Percentiles rank a stretch among this genome's conserved stretches.
Evolutionary conservation across 352 stramenopile genomes (phyloP).

Genomic region (Globisporangium abappressorium): DNA sequence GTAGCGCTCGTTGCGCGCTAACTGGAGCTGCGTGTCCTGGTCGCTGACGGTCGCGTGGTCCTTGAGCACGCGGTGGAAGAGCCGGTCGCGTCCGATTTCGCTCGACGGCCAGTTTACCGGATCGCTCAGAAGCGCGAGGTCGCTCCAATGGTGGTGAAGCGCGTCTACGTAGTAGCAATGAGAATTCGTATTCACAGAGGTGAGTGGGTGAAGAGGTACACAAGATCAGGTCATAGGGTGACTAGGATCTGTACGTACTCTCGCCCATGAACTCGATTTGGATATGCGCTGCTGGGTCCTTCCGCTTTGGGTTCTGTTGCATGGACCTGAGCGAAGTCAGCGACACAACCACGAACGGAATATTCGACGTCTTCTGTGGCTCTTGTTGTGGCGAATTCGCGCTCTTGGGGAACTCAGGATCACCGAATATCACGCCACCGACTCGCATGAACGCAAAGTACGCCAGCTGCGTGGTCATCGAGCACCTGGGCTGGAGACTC

Average conservation of each 20-base stretch:
- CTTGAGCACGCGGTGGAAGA: conserved; percentile 77
- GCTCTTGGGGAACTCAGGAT: conserved; percentile 25
- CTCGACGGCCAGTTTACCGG: conserved; percentile 51
- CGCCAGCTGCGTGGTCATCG: conserved; percentile 35
- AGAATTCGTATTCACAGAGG: no score
- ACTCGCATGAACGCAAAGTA: conserved; percentile 36
- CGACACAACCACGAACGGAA: conserved; percentile 52
- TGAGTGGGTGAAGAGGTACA: no score
- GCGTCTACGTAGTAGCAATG: conserved; percentile 29
- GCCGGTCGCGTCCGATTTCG: conserved; percentile 36
- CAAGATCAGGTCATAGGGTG: no score
- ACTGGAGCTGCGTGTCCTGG: conserved; percentile 37
- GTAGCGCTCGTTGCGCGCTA: conserved; percentile 48
- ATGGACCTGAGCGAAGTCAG: conserved; percentile 2
- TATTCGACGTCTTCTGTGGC: conserved; percentile 21
- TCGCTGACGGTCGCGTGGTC: conserved; percentile 45
- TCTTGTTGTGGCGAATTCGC: conserved; percentile 11
- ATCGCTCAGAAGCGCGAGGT: conserved; percentile 47
- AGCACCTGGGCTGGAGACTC: conserved; percentile 32
- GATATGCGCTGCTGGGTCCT: conserved; percentile 30
- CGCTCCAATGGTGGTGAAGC: conserved; percentile 58
- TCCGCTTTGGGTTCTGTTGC: conserved; percentile 4
- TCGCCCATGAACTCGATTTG: conserved; percentile 62
- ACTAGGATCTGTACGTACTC: conserved; percentile 33
- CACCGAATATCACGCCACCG: conserved; percentile 45